These are phyloP conservation scores for Epichloe bromicola DNA, from an alignment of 2,329 filamentous ascomycete species.

Conservation along the genomic window DNA sequence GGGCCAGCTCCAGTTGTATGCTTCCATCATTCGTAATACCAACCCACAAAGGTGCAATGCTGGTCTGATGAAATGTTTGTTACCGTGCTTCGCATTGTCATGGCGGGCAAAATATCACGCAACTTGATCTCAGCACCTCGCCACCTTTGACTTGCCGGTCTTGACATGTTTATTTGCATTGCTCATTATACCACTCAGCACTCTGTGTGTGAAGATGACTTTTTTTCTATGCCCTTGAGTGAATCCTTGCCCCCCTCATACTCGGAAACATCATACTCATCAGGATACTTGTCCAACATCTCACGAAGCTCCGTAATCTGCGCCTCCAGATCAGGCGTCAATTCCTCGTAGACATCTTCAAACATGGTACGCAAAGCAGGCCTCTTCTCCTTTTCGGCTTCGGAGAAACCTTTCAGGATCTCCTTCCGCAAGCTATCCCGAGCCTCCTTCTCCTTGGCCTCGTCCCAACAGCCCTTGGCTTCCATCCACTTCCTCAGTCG, in stretches of 20 bases:
- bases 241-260: slow-evolving; percentile 66
- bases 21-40: background rate
- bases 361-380: slow-evolving; percentile 62
- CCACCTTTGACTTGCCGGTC: background rate
- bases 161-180: background rate
- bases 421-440: slow-evolving; percentile 56
- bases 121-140: background rate
- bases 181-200: background rate
- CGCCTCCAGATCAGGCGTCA: slow-evolving; percentile 63
- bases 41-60: too few relatives aligned
- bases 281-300: slow-evolving; percentile 74
- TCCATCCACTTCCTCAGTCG: slow-evolving; percentile 86
- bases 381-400: slow-evolving; percentile 72
- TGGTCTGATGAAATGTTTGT: too few relatives aligned
- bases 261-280: slow-evolving; percentile 75
- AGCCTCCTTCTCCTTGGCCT: slow-evolving; percentile 63
- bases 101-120: background rate
- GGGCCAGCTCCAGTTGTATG: background rate
- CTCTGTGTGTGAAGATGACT: background rate
- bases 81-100: too few relatives aligned
- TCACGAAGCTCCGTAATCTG: slow-evolving; percentile 62
- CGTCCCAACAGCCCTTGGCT: slow-evolving; percentile 68
- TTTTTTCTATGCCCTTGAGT: slow-evolving; percentile 26
- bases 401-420: slow-evolving; percentile 70
- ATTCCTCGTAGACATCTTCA: slow-evolving; percentile 75